Percentiles rank a stretch among this genome's conserved stretches.
These are phyloP conservation scores for Chaetomium tenue DNA, from an alignment of 495 filamentous ascomycete species.

Conservation along the genomic window DNA sequence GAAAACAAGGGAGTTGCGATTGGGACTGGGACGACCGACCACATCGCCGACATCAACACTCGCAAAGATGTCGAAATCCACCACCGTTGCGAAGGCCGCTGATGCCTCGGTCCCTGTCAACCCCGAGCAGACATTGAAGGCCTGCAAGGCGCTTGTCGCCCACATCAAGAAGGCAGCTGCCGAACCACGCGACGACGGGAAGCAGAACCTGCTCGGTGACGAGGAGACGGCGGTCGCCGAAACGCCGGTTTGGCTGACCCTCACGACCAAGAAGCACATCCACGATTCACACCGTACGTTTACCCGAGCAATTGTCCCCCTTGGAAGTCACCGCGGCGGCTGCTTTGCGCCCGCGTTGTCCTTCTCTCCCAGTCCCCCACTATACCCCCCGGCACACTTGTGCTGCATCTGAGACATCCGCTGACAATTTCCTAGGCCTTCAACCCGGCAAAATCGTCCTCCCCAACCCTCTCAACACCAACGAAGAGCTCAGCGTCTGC, in stretches of 20 bases:
- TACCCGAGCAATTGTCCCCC: not conserved
- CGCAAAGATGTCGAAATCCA: constrained; percentile 32
- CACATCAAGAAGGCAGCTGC: constrained; percentile 70
- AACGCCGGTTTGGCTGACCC: constrained; percentile 71
- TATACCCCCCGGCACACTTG: not conserved
- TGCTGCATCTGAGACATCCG: constrained; percentile 36
- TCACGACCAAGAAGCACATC: constrained; percentile 84
- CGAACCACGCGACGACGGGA: constrained; percentile 58
- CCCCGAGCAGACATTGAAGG: constrained; percentile 67
- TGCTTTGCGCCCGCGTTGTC: not conserved
- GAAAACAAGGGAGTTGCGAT: constrained; percentile 14
- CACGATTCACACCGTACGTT: constrained; percentile 30
- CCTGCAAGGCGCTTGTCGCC: constrained; percentile 73
- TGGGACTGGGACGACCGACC: constrained; percentile 17
- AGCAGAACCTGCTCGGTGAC: constrained; percentile 67
- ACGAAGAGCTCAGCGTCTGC: constrained; percentile 64
- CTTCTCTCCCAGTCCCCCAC: not conserved
- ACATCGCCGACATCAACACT: constrained; percentile 2
- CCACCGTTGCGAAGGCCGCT: constrained; percentile 28
- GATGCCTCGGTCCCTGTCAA: constrained; percentile 42
- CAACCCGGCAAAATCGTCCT: constrained; percentile 65
- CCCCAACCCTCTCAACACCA: constrained; percentile 68
- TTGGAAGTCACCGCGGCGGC: not conserved
- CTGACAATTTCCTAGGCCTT: constrained; percentile 41
- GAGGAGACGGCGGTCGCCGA: constrained; percentile 49